Evolutionary conservation across 768 basidiomycete species (phyloP).

Genomic region (Mrakia frigida): DNA sequence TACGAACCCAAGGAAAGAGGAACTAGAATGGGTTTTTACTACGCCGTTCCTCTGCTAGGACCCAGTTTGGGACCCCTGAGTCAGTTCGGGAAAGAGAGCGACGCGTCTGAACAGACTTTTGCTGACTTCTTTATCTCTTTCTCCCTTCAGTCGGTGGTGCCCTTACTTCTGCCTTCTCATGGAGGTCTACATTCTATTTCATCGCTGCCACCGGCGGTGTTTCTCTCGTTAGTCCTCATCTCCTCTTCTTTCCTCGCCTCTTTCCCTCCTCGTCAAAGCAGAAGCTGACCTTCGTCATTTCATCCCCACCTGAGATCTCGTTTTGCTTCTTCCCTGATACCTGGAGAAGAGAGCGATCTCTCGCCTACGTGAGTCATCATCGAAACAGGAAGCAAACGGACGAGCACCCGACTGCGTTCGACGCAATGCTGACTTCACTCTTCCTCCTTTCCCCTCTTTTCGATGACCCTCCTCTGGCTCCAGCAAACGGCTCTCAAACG

Average conservation of each 20-base stretch:
- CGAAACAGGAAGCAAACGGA: neutral
- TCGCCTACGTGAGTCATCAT: slow-evolving; percentile 52
- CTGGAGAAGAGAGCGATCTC: slow-evolving; percentile 53
- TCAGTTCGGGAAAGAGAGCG: slow-evolving; percentile 19
- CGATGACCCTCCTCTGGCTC: too few relatives aligned
- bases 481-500: slow-evolving; percentile 56
- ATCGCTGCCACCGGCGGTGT: slow-evolving; percentile 59
- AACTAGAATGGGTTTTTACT: slow-evolving; percentile 72
- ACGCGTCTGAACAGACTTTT: too few relatives aligned
- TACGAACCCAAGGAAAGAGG: slow-evolving; percentile 70
- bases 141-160: slow-evolving; percentile 46
- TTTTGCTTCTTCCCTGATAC: slow-evolving; percentile 32
- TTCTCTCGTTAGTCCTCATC: slow-evolving; percentile 45
- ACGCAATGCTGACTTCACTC: neutral
- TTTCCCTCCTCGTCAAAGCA: neutral
- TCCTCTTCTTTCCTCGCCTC: too few relatives aligned
- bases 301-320: neutral
- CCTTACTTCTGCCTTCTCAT: slow-evolving; percentile 61
- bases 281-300: neutral
- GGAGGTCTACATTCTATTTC: slow-evolving; percentile 83
- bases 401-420: neutral
- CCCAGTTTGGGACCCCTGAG: slow-evolving; percentile 41
- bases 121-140: slow-evolving; percentile 35
- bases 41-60: slow-evolving; percentile 71
- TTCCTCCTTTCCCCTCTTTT: neutral